These are phyloP conservation scores for Globisporangium perplexum DNA, from an alignment of 352 stramenopile species.

Conservation along the genomic window DNA sequence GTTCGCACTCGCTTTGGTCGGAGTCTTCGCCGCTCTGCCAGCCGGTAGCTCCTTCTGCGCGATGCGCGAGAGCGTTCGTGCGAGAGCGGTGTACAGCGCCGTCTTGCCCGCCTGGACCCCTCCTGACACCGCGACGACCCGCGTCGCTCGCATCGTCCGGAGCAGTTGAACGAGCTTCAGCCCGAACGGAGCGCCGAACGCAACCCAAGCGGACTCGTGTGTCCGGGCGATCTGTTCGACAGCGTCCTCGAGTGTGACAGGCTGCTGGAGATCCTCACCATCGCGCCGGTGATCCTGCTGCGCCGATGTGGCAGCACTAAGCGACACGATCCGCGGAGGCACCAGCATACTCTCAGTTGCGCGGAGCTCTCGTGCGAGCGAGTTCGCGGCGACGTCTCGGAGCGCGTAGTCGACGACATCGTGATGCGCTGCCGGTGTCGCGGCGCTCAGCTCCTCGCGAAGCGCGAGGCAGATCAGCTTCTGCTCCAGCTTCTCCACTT, in stretches of 20 bases:
- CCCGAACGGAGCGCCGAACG: constrained; percentile 25
- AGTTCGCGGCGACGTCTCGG: constrained; percentile 29
- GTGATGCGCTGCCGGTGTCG: constrained; percentile 16
- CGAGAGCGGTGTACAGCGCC: constrained; percentile 33
- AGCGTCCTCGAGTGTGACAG: constrained; percentile 20
- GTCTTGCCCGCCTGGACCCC: constrained; percentile 49
- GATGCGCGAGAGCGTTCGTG: constrained; percentile 21
- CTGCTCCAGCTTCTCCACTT: constrained; percentile 34
- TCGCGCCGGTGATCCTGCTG: not conserved
- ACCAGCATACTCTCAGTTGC: constrained; percentile 16
- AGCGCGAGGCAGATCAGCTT: constrained; percentile 32
- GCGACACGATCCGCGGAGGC: not conserved
- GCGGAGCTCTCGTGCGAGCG: constrained; percentile 17
- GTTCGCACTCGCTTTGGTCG: not conserved
- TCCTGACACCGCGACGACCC: constrained; percentile 34
- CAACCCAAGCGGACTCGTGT: constrained; percentile 18
- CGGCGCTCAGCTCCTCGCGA: constrained; percentile 19
- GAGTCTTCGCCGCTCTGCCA: not conserved
- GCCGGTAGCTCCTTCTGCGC: not conserved
- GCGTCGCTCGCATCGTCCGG: constrained; percentile 20
- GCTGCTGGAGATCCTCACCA: not conserved
- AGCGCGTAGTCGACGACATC: constrained; percentile 36
- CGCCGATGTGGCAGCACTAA: constrained; percentile 1
- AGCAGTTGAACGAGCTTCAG: constrained; percentile 45
- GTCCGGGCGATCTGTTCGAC: constrained; percentile 21